A percentile compares a stretch with the other conserved stretches of the same genome.
phyloP scores from a whole-genome alignment of 2,329 filamentous ascomycete species.

The Colletotrichum kahawae region DNA sequence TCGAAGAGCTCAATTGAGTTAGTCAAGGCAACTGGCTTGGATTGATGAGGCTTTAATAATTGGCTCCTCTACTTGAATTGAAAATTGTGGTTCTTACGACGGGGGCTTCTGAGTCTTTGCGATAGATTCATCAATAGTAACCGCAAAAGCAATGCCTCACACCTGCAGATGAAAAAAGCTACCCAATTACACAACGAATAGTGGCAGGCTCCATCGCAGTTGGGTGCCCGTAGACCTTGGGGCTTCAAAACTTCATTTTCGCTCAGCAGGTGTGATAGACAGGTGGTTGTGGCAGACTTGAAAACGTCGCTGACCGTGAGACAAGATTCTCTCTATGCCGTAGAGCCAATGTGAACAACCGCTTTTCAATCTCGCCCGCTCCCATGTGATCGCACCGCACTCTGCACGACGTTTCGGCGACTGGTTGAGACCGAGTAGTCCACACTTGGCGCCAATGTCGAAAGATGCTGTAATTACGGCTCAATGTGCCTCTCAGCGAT shows the following conservation, averaged over 20 bases:
- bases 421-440: too few relatives aligned
- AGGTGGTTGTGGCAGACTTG: not conserved
- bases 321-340: not conserved
- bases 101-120: too few relatives aligned
- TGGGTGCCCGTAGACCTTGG: not conserved
- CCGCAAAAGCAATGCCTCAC: too few relatives aligned
- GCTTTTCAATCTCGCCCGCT: not conserved
- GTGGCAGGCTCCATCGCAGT: too few relatives aligned
- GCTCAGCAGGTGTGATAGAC: not conserved
- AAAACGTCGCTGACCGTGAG: not conserved
- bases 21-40: not conserved
- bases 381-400: too few relatives aligned
- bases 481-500: too few relatives aligned
- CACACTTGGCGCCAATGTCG: fast-evolving
- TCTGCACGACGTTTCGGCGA: too few relatives aligned
- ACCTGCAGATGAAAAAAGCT: too few relatives aligned
- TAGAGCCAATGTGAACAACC: not conserved
- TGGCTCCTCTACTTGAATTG: too few relatives aligned
- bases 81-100: too few relatives aligned
- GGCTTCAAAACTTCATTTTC: not conserved
- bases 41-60: not conserved
- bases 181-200: too few relatives aligned
- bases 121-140: not conserved
- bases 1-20: fast-evolving
- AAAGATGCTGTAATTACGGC: too few relatives aligned